Evolutionary conservation across 306 rosid species (phyloP).

Genomic region (Cotoneaster glaucophyllus): DNA sequence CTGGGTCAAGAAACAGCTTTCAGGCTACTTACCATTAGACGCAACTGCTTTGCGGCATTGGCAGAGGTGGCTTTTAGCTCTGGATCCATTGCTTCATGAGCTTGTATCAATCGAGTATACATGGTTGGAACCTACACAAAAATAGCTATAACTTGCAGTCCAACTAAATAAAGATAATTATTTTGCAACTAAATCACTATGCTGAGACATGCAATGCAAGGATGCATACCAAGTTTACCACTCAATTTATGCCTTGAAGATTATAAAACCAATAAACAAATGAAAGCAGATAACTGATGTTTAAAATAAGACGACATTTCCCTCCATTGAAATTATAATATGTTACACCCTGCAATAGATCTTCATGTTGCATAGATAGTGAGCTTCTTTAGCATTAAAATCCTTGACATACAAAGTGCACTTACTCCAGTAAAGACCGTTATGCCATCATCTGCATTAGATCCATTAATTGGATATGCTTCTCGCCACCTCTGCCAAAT

Average conservation of each 20-base stretch:
- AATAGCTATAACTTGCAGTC: constrained; percentile 9
- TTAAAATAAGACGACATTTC: not conserved
- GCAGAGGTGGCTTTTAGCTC: constrained; percentile 68
- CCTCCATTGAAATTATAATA: not conserved
- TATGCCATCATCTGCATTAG: constrained; percentile 48
- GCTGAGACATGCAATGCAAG: not conserved
- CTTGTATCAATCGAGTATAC: constrained; percentile 79
- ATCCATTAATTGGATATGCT: constrained; percentile 62
- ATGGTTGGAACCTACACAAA: constrained; percentile 82
- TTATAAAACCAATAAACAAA: not conserved
- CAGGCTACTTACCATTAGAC: constrained; percentile 74
- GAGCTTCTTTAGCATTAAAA: not conserved
- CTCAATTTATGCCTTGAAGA: not conserved
- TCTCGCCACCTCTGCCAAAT: constrained; percentile 96
- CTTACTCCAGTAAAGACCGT: constrained; percentile 94
- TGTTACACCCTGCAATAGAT: not conserved
- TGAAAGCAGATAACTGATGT: constrained; percentile 12
- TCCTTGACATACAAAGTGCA: constrained; percentile 12
- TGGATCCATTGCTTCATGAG: constrained; percentile 72
- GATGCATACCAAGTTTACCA: not conserved
- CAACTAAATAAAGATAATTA: not conserved
- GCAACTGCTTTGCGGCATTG: constrained; percentile 75
- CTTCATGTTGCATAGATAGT: not conserved
- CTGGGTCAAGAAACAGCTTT: not conserved
- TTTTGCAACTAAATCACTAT: not conserved